phyloP scores from a whole-genome alignment of 2,329 filamentous ascomycete species.

The Claviceps sp. region DNA sequence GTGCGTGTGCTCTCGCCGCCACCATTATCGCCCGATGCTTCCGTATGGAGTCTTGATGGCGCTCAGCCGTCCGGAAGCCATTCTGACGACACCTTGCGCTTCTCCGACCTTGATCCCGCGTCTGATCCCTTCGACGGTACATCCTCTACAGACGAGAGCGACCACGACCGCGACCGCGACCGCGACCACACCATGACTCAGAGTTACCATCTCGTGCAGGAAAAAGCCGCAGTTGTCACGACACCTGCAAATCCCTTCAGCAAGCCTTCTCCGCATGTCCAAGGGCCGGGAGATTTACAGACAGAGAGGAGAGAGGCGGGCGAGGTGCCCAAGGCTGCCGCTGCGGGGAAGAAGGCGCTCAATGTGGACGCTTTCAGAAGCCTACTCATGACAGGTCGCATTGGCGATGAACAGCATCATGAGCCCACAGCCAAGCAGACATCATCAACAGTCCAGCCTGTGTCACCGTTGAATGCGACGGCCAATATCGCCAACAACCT shows the following conservation, averaged over 20 bases:
- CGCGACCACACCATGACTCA: constrained; percentile 12
- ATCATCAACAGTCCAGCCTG: neutral
- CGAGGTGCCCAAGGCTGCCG: constrained; percentile 18
- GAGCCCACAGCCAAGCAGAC: neutral
- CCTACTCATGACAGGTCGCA: constrained; percentile 59
- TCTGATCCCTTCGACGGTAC: constrained; percentile 20
- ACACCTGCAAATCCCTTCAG: constrained; percentile 34
- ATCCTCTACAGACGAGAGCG: constrained; percentile 14
- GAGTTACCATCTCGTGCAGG: neutral
- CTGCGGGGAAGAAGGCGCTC: constrained; percentile 33
- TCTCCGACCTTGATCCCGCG: constrained; percentile 5
- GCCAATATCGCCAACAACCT: neutral
- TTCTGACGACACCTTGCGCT: constrained; percentile 11
- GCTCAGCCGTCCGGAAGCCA: constrained; percentile 15
- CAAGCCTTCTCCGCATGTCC: constrained; percentile 39
- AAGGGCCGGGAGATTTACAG: constrained; percentile 22
- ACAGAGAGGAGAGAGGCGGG: constrained; percentile 18
- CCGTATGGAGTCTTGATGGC: constrained; percentile 20
- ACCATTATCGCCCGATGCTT: constrained; percentile 43
- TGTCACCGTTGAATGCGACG: neutral
- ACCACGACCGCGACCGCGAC: constrained; percentile 17
- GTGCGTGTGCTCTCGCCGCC: constrained; percentile 54
- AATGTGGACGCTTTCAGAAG: constrained; percentile 70
- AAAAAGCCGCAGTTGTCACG: neutral
- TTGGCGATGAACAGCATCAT: constrained; percentile 18